These are phyloP conservation scores for Beta corolliflora DNA, from an alignment of 179 eudicot species.

Conservation along the genomic window DNA sequence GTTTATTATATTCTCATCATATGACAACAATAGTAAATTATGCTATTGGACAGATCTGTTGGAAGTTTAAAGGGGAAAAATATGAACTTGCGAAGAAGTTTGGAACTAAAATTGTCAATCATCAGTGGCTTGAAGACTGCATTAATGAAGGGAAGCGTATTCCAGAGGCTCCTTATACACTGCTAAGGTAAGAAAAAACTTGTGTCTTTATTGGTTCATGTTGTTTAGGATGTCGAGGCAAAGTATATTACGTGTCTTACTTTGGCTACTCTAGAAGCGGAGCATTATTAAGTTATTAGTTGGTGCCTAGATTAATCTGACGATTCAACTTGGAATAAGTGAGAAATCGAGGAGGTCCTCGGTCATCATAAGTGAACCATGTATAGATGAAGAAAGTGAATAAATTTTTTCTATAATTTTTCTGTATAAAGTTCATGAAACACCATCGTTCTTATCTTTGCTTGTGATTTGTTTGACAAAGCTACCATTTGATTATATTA, in stretches of 20 bases:
- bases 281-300: not conserved
- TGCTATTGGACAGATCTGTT: slow-evolving; percentile 64
- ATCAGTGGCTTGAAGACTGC: slow-evolving; percentile 89
- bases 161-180: slow-evolving; percentile 59
- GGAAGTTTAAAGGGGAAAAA: slow-evolving; percentile 77
- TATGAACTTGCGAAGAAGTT: slow-evolving; percentile 68
- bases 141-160: slow-evolving; percentile 61
- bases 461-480: not conserved
- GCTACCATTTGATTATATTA: not conserved
- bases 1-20: not conserved
- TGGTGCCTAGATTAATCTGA: not conserved
- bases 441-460: not conserved
- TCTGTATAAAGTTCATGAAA: not conserved
- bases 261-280: not conserved
- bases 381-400: slow-evolving; percentile 1
- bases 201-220: not conserved
- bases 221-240: not conserved
- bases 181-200: slow-evolving; percentile 48
- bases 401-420: no score
- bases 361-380: not conserved
- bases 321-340: not conserved
- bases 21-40: not conserved
- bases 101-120: slow-evolving; percentile 61
- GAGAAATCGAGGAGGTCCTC: not conserved
- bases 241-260: not conserved